A percentile compares a stretch with the other conserved stretches of the same genome.
phyloP scores from a whole-genome alignment of 495 filamentous ascomycete genomes.

The Lasiosphaeris hirsuta region DNA sequence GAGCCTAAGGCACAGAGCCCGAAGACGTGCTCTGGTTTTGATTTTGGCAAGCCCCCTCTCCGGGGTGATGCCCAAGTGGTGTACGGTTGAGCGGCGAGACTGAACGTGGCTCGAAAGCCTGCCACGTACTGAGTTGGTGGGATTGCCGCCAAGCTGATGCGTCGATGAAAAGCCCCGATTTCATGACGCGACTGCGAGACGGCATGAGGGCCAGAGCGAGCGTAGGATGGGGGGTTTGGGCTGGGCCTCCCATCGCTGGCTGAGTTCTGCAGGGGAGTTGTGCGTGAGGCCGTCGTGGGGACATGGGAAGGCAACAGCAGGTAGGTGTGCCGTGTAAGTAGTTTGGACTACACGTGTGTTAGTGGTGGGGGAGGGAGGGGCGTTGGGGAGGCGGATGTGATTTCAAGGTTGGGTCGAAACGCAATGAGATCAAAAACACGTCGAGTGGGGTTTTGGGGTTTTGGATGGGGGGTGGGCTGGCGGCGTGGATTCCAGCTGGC shows the following conservation, averaged over 20 bases:
- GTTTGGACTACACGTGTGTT: neutral
- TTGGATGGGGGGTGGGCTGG: neutral
- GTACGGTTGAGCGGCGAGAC: conserved; percentile 4
- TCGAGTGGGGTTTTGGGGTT: neutral
- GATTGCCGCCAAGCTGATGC: neutral
- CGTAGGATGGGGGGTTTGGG: neutral
- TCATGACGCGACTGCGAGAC: neutral
- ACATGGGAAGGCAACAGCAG: no score
- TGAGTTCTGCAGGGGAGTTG: neutral
- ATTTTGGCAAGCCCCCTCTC: no score
- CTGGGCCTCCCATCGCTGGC: neutral
- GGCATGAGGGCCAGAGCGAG: neutral
- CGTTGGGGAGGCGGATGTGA: neutral
- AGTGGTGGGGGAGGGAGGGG: neutral
- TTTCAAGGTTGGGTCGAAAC: conserved; percentile 16
- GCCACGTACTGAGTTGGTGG: conserved; percentile 8
- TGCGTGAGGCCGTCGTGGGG: neutral
- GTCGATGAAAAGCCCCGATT: conserved; percentile 4
- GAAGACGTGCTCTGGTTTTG: no score
- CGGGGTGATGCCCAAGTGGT: conserved; percentile 1
- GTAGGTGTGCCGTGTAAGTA: no score
- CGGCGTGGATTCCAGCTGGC: no score
- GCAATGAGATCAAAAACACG: neutral
- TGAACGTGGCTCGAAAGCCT: conserved; percentile 6
- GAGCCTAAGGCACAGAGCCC: no score